Evolutionary conservation across 192 early-diverging fungal genomes (phyloP).

Genomic region (Umbelopsis ramanniana): DNA sequence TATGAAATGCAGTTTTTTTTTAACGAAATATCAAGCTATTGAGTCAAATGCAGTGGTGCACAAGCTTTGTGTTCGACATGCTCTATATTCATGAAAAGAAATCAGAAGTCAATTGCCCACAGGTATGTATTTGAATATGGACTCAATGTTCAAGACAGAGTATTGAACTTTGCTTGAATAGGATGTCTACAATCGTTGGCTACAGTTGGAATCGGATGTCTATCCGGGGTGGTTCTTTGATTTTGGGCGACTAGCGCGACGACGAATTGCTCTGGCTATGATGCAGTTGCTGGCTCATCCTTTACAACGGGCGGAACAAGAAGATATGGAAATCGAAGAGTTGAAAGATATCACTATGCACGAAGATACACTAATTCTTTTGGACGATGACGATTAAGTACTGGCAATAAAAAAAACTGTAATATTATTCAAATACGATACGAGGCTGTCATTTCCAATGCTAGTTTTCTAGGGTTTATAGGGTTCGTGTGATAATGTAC

Average conservation of each 20-base stretch:
- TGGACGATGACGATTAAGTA: constrained; percentile 11
- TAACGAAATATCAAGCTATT: background rate
- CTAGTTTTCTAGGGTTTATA: background rate
- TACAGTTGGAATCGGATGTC: background rate
- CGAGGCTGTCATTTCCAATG: background rate
- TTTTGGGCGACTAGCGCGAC: constrained; percentile 2
- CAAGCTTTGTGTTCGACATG: constrained; percentile 9
- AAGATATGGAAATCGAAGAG: constrained; percentile 6
- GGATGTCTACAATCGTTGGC: constrained; percentile 15
- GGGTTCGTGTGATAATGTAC: background rate
- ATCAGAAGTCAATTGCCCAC: constrained; percentile 7
- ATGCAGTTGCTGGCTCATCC: constrained; percentile 14
- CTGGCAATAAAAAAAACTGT: background rate
- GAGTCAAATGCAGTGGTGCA: background rate
- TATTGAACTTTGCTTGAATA: background rate
- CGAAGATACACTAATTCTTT: constrained; percentile 11
- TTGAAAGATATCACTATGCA: constrained; percentile 6
- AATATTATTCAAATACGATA: background rate
- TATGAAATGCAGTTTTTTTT: background rate
- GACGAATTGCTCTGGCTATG: constrained; percentile 10
- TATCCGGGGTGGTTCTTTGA: constrained; percentile 11
- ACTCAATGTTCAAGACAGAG: background rate
- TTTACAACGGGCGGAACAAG: background rate
- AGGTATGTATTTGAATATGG: background rate
- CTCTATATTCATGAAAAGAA: constrained; percentile 16